Conservation (phyloP, 768 basidiomycete genomes). For the Gelatoporia subvermispora region DNA sequence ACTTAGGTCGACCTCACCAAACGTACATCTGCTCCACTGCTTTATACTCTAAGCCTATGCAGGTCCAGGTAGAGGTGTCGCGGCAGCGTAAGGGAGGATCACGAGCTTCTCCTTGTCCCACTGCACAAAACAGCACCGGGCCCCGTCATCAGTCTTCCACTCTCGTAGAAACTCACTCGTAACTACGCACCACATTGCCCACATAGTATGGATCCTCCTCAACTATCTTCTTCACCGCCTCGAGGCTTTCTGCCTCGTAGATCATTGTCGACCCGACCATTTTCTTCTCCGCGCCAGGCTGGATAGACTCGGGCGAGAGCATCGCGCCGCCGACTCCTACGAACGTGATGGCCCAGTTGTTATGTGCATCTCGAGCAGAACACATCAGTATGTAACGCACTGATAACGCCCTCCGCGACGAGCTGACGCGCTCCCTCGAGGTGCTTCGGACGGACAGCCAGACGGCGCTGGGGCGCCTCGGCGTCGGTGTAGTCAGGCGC, state of each 20-base stretch:
- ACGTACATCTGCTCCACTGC: too few relatives aligned
- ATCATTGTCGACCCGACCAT: conserved; percentile 59
- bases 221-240: conserved; percentile 35
- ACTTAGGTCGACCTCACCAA: too few relatives aligned
- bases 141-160: not conserved
- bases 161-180: not conserved
- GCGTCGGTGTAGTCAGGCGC: conserved; percentile 63
- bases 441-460: conserved; percentile 52
- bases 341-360: not conserved
- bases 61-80: too few relatives aligned
- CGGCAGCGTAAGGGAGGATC: conserved; percentile 37
- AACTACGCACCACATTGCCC: conserved; percentile 35
- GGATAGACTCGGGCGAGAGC: conserved; percentile 53
- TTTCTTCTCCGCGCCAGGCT: conserved; percentile 43
- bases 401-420: conserved; percentile 42
- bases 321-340: conserved; percentile 56
- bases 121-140: conserved; percentile 24
- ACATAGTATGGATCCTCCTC: conserved; percentile 42
- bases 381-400: conserved; percentile 32
- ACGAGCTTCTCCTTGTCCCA: conserved; percentile 55
- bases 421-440: conserved; percentile 38
- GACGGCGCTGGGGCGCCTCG: conserved; percentile 50
- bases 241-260: conserved; percentile 48
- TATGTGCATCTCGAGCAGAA: not conserved
- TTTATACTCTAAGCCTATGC: too few relatives aligned